Percentiles rank a stretch among this genome's conserved stretches.
Conservation (phyloP, 2,329 filamentous ascomycete genomes). For the Rhinocladiella similis region DNA sequence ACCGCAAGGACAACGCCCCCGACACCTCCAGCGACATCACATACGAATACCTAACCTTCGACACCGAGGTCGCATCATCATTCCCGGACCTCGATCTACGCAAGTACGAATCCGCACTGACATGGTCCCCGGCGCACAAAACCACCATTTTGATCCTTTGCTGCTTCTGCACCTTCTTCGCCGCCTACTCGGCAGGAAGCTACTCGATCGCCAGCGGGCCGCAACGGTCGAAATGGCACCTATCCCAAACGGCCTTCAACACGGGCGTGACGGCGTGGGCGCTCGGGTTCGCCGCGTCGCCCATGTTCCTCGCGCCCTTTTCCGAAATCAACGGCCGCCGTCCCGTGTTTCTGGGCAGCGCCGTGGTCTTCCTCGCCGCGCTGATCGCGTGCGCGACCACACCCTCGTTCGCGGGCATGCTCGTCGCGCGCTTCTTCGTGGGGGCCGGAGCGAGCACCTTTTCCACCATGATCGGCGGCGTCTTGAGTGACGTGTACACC, state of each 20-base stretch:
- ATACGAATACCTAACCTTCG: conserved; percentile 63
- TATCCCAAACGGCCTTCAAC: conserved; percentile 66
- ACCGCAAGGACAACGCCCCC: neutral
- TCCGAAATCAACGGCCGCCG: conserved; percentile 85
- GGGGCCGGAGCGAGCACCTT: conserved; percentile 73
- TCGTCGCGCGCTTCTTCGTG: conserved; percentile 69
- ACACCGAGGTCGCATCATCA: conserved; percentile 52
- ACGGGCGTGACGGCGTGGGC: conserved; percentile 65
- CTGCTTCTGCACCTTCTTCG: conserved; percentile 72
- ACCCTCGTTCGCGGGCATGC: conserved; percentile 67
- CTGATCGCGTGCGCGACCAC: conserved; percentile 74
- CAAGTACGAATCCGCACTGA: conserved; percentile 68
- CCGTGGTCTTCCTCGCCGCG: conserved; percentile 64
- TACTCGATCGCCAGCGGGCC: conserved; percentile 70
- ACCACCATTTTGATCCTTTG: conserved; percentile 69
- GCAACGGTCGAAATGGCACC: conserved; percentile 65
- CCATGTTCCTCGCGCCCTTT: conserved; percentile 1
- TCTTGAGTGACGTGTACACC: conserved; percentile 83
- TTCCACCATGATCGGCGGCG: conserved; percentile 88
- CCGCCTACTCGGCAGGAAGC: conserved; percentile 78
- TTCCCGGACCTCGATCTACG: conserved; percentile 62
- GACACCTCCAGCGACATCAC: conserved; percentile 40
- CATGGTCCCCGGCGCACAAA: conserved; percentile 72
- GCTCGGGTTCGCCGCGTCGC: neutral
- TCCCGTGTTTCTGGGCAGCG: conserved; percentile 75